phyloP scores from a whole-genome alignment of 108 stramenopile species.

The Schizochytrium sp. region DNA sequence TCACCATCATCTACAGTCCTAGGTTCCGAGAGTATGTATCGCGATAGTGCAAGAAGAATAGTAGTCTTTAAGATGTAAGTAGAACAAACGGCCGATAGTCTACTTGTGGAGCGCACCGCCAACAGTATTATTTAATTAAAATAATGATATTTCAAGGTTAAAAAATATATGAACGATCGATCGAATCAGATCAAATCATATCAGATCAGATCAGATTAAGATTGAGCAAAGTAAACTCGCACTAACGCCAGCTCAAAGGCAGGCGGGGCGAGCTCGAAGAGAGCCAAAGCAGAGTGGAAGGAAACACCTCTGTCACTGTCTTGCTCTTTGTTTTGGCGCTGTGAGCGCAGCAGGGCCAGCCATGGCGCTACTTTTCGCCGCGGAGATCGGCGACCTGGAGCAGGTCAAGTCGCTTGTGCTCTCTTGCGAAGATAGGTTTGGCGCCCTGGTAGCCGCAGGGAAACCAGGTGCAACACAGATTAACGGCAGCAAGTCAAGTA shows the following conservation, averaged over 20 bases:
- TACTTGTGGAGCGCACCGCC: not conserved
- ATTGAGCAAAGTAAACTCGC: too few relatives aligned
- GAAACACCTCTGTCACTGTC: too few relatives aligned
- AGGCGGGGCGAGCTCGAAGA: too few relatives aligned
- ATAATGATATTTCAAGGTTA: not conserved
- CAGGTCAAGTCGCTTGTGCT: constrained; percentile 55
- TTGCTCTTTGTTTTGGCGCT: too few relatives aligned
- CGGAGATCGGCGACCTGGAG: constrained; percentile 57
- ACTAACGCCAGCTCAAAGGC: too few relatives aligned
- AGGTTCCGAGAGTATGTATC: too few relatives aligned
- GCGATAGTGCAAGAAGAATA: too few relatives aligned
- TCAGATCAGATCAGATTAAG: constrained; percentile 1
- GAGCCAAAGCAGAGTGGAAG: too few relatives aligned
- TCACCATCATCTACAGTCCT: too few relatives aligned
- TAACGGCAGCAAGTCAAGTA: not conserved
- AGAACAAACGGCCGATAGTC: not conserved
- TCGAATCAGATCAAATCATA: not conserved
- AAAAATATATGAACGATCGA: not conserved
- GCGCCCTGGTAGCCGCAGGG: constrained; percentile 1
- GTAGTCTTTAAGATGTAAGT: not conserved
- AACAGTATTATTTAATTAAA: not conserved
- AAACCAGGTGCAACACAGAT: not conserved
- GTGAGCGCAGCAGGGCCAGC: too few relatives aligned
- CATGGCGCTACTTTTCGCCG: constrained; percentile 47
- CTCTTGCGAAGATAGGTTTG: constrained; percentile 8